These are phyloP conservation scores for Anaeromyces robustus DNA, from an alignment of 192 early-diverging fungal species.

Conservation along the genomic window DNA sequence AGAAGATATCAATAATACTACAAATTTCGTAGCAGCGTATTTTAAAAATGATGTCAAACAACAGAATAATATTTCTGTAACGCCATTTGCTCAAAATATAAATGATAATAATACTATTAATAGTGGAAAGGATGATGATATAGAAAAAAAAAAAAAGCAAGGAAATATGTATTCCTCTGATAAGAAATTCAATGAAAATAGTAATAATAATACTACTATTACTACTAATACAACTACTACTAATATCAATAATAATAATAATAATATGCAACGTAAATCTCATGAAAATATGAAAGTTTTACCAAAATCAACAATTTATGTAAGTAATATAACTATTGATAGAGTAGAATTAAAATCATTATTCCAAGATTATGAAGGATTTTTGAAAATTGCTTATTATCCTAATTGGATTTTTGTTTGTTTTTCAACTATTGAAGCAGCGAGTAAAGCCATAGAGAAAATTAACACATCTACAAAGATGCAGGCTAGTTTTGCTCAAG, in stretches of 20 bases:
- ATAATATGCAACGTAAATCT: background rate
- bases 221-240: background rate
- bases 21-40: slow-evolving; percentile 7
- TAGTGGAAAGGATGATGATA: background rate
- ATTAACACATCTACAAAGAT: slow-evolving; percentile 5
- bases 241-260: background rate
- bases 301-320: slow-evolving; percentile 6
- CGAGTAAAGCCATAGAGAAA: slow-evolving; percentile 1
- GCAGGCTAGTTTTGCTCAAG: slow-evolving; percentile 7
- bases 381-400: slow-evolving; percentile 4
- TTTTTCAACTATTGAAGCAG: background rate
- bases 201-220: background rate
- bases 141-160: background rate
- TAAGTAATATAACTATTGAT: slow-evolving; percentile 4
- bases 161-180: background rate
- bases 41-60: slow-evolving; percentile 1
- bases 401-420: slow-evolving; percentile 5
- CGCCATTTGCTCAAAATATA: background rate
- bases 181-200: background rate
- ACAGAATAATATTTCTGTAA: background rate
- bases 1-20: slow-evolving; percentile 1
- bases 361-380: slow-evolving; percentile 1
- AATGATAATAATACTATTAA: background rate
- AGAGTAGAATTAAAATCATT: slow-evolving; percentile 3
- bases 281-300: background rate